Evolutionary conservation across 306 rosid genomes (phyloP).

Genomic region (Begonia masoniana): DNA sequence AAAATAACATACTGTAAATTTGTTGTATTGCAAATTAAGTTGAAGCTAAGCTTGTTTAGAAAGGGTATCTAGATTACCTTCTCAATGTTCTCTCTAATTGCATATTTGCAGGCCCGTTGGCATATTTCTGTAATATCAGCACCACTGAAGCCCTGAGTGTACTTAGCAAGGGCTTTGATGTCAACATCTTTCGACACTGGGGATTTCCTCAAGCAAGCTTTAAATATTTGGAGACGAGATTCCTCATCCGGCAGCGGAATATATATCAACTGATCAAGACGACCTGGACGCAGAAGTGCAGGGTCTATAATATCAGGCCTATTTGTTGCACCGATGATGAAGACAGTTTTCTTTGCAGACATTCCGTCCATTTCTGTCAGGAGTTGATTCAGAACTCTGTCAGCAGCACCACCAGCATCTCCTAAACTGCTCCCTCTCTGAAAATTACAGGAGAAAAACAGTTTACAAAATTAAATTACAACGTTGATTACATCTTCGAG

Average conservation of each 20-base stretch:
- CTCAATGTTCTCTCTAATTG: constrained; percentile 19
- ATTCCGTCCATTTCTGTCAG: constrained; percentile 23
- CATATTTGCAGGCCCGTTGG: constrained; percentile 27
- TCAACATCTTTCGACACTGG: constrained; percentile 19
- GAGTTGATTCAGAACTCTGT: constrained; percentile 26
- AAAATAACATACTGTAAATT: too few species aligned
- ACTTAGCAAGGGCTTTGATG: constrained; percentile 18
- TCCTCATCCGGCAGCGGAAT: constrained; percentile 25
- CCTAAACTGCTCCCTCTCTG: constrained; percentile 21
- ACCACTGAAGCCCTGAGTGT: constrained; percentile 22
- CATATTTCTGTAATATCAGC: constrained; percentile 22
- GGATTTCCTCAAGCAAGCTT: constrained; percentile 23
- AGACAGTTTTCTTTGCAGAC: constrained; percentile 22
- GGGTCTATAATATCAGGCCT: constrained; percentile 38
- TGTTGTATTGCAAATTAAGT: too few species aligned
- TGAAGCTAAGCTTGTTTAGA: too few species aligned
- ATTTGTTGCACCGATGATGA: constrained; percentile 30
- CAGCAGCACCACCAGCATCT: constrained; percentile 25
- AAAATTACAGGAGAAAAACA: neutral
- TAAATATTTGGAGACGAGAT: constrained; percentile 19
- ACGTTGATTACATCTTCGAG: too few species aligned
- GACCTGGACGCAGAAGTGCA: constrained; percentile 39
- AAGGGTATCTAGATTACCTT: neutral
- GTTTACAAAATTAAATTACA: too few species aligned
- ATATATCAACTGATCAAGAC: constrained; percentile 25